These are phyloP conservation scores for Phytophthora pistaciae DNA, from an alignment of 352 stramenopile genomes.

Conservation along the genomic window DNA sequence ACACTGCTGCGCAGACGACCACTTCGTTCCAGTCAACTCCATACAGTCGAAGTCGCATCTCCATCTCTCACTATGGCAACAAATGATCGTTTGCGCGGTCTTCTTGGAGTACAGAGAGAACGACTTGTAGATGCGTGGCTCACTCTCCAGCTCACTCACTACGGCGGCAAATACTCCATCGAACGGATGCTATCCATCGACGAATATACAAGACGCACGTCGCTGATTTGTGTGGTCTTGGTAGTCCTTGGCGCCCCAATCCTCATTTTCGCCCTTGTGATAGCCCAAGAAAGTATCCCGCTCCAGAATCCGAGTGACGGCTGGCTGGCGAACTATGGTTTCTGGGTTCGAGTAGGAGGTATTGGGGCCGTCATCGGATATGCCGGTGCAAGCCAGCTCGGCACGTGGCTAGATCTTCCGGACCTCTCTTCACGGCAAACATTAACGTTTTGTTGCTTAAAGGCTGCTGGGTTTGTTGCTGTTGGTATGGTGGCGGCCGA, in stretches of 20 bases:
- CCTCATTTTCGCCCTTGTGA: background rate
- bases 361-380: background rate
- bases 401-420: background rate
- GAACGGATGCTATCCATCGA: constrained; percentile 20
- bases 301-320: constrained; percentile 6
- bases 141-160: constrained; percentile 15
- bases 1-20: no score
- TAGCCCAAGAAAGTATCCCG: constrained; percentile 10
- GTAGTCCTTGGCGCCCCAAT: background rate
- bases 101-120: background rate
- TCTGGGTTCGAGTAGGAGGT: constrained; percentile 17
- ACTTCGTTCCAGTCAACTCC: no score
- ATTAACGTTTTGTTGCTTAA: background rate
- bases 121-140: constrained; percentile 3
- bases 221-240: background rate
- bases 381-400: background rate
- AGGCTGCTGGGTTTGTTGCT: background rate
- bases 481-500: background rate
- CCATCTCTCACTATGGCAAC: no score
- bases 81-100: no score
- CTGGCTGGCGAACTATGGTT: constrained; percentile 15
- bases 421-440: background rate
- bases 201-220: constrained; percentile 17
- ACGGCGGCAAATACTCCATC: constrained; percentile 20
- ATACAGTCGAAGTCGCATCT: no score